Percentiles rank a stretch among this genome's conserved stretches.
These are phyloP conservation scores for Suillus cothurnatus DNA, from an alignment of 768 basidiomycete genomes.

Conservation along the genomic window DNA sequence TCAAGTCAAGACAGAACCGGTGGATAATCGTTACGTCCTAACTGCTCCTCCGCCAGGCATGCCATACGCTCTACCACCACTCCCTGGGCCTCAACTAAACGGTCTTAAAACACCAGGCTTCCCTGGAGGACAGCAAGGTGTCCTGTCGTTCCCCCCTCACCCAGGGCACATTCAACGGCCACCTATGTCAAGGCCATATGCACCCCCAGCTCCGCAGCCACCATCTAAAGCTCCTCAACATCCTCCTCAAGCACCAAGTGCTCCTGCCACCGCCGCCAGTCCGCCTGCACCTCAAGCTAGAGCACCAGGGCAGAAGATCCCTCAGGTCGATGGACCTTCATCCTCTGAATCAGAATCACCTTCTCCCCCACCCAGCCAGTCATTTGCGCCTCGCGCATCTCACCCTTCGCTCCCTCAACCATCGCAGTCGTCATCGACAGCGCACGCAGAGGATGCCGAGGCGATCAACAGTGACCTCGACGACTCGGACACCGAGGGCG, in stretches of 20 bases:
- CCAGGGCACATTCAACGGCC: slow-evolving; percentile 31
- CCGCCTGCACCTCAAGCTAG: slow-evolving; percentile 3
- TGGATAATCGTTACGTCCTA: slow-evolving; percentile 70
- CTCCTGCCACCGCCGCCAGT: slow-evolving; percentile 16
- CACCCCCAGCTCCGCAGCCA: slow-evolving; percentile 21
- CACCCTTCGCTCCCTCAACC: slow-evolving; percentile 80
- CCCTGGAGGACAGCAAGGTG: slow-evolving; percentile 59
- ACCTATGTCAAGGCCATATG: slow-evolving; percentile 25
- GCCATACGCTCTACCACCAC: slow-evolving; percentile 57
- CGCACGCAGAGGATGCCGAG: slow-evolving; percentile 61
- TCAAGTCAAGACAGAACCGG: slow-evolving; percentile 73
- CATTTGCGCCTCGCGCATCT: slow-evolving; percentile 68
- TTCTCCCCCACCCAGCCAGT: slow-evolving; percentile 61
- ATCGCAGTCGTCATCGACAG: slow-evolving; percentile 39
- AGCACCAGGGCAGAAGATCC: slow-evolving; percentile 45
- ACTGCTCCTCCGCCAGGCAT: slow-evolving; percentile 41
- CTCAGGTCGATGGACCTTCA: slow-evolving; percentile 80
- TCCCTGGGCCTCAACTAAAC: slow-evolving; percentile 67
- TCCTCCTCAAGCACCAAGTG: slow-evolving; percentile 18
- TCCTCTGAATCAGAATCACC: slow-evolving; percentile 70
- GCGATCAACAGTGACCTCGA: slow-evolving; percentile 97
- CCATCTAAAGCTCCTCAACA: slow-evolving; percentile 18
- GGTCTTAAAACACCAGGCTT: slow-evolving; percentile 52
- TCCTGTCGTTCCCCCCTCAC: slow-evolving; percentile 53
- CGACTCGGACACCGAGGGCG: slow-evolving; percentile 88